phyloP scores from a whole-genome alignment of 352 stramenopile species.

The Pythium periplocum region DNA sequence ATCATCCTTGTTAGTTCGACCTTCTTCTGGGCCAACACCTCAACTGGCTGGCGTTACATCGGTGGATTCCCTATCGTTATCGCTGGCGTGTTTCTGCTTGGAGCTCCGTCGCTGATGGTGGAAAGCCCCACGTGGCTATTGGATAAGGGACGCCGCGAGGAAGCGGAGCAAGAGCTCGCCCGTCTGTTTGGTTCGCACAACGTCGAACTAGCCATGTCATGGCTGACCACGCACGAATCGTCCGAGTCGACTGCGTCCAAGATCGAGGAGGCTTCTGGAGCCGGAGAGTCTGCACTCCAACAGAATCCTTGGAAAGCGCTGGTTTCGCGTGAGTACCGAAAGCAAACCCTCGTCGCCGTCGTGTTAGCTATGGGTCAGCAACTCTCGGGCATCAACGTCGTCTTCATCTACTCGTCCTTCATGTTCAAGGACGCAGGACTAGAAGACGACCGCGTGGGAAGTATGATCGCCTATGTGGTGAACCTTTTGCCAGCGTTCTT shows the following conservation, averaged over 20 bases:
- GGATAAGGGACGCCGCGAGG: constrained; percentile 17
- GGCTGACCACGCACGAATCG: constrained; percentile 3
- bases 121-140: constrained; percentile 28
- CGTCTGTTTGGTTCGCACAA: constrained; percentile 21
- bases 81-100: constrained; percentile 36
- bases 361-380: constrained; percentile 38
- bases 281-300: neutral
- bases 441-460: constrained; percentile 45
- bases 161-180: constrained; percentile 20
- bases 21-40: constrained; percentile 46
- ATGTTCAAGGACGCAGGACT: constrained; percentile 59
- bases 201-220: constrained; percentile 17
- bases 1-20: constrained; percentile 38
- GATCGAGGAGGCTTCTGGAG: too few relatives aligned
- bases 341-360: constrained; percentile 26
- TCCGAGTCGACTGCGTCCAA: too few relatives aligned
- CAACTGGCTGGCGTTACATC: constrained; percentile 50
- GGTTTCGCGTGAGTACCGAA: too few relatives aligned
- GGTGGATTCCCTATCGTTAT: constrained; percentile 39
- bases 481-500: constrained; percentile 48
- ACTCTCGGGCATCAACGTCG: constrained; percentile 60
- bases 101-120: constrained; percentile 19
- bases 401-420: constrained; percentile 67
- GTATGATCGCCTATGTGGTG: constrained; percentile 45
- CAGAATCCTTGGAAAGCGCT: constrained; percentile 5